These are phyloP conservation scores for Turnera subulata DNA, from an alignment of 345 rosid genomes.

Conservation along the genomic window DNA sequence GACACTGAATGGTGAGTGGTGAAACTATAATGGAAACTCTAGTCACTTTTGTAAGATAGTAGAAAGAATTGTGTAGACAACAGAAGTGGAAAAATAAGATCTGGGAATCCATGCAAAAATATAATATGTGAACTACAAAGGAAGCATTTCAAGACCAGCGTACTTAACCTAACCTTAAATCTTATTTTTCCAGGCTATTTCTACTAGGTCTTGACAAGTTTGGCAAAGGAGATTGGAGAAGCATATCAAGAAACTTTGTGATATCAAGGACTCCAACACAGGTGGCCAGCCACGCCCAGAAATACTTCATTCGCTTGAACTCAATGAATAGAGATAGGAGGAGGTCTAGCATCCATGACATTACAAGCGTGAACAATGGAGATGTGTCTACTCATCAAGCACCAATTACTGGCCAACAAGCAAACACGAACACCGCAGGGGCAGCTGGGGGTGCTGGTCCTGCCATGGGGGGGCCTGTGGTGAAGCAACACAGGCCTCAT, in stretches of 20 bases:
- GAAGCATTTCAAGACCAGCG: background rate
- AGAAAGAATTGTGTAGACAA: too few species aligned
- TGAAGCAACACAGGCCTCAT: slow-evolving; percentile 47
- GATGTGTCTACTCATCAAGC: slow-evolving; percentile 41
- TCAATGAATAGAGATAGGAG: slow-evolving; percentile 85
- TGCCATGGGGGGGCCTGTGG: slow-evolving; percentile 34
- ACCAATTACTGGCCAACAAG: slow-evolving; percentile 68
- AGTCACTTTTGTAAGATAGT: too few species aligned
- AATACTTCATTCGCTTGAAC: slow-evolving; percentile 77
- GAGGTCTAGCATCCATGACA: slow-evolving; percentile 91
- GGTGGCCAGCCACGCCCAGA: slow-evolving; percentile 96
- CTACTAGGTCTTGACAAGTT: slow-evolving; percentile 82
- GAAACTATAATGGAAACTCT: too few species aligned
- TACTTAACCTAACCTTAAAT: background rate
- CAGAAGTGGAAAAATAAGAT: too few species aligned
- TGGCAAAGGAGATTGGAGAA: slow-evolving; percentile 98
- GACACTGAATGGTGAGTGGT: too few species aligned
- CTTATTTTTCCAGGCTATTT: slow-evolving; percentile 52
- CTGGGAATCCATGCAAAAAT: too few species aligned
- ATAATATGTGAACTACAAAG: too few species aligned
- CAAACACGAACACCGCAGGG: slow-evolving; percentile 28
- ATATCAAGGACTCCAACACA: slow-evolving; percentile 91
- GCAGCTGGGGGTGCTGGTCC: slow-evolving; percentile 9
- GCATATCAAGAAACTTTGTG: slow-evolving; percentile 88
- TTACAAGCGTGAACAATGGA: slow-evolving; percentile 61